Conservation (phyloP, 2,329 filamentous ascomycete species). For the Stenocarpella maydis region DNA sequence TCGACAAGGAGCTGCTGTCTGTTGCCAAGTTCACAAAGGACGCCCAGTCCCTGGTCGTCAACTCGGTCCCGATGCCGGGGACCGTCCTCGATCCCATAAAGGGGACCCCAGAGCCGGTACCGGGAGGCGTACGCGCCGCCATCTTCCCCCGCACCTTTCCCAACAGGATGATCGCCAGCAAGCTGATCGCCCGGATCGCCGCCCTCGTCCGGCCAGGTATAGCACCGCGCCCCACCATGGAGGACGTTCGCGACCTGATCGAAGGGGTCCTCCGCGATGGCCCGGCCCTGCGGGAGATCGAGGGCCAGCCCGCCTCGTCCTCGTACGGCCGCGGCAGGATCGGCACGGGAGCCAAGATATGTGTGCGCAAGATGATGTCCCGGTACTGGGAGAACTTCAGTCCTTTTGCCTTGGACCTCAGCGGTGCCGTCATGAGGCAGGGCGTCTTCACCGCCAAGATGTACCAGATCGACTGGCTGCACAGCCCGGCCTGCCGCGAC, state of each 20-base stretch:
- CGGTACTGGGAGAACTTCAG: conserved; percentile 75
- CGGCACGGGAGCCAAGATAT: conserved; percentile 47
- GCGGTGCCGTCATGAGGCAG: conserved; percentile 72
- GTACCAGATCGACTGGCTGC: conserved; percentile 78
- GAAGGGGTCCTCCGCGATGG: conserved; percentile 53
- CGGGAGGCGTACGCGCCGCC: conserved; percentile 33
- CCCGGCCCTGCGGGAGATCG: conserved; percentile 50
- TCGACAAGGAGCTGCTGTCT: conserved; percentile 67
- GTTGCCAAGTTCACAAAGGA: conserved; percentile 69
- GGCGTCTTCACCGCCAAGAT: conserved; percentile 76
- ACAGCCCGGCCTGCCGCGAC: conserved; percentile 68
- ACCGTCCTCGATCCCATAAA: conserved; percentile 65
- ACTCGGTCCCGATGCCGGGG: conserved; percentile 68
- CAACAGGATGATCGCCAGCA: conserved; percentile 62
- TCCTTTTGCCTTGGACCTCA: conserved; percentile 69
- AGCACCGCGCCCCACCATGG: conserved; percentile 54
- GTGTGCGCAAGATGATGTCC: conserved; percentile 72
- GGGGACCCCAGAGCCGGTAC: conserved; percentile 57
- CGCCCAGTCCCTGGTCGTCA: conserved; percentile 54
- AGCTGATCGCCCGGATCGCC: conserved; percentile 53
- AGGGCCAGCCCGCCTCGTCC: conserved; percentile 42
- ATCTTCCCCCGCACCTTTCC: conserved; percentile 58
- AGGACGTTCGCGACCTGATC: conserved; percentile 59
- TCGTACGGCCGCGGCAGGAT: conserved; percentile 37
- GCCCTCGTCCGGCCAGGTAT: conserved; percentile 46